These are phyloP conservation scores for Rhizopogon salebrosus DNA, from an alignment of 768 basidiomycete species.

Conservation along the genomic window DNA sequence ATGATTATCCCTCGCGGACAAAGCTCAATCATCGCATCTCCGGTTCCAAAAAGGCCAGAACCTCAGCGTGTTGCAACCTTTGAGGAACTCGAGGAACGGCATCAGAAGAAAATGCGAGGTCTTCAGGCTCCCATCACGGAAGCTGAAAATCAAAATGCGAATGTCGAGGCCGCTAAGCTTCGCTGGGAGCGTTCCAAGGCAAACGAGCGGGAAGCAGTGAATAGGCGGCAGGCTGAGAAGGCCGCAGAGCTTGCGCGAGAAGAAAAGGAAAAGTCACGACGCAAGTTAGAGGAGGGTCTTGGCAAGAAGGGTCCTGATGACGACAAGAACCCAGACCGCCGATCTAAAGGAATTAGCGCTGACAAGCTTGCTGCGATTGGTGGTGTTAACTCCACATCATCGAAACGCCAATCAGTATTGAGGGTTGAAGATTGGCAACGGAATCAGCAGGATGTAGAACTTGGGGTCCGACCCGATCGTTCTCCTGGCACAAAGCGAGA, in stretches of 20 bases:
- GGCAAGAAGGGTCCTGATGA: conserved; percentile 27
- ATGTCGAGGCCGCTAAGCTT: conserved; percentile 66
- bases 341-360: conserved; percentile 48
- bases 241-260: conserved; percentile 42
- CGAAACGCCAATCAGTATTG: conserved; percentile 65
- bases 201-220: conserved; percentile 70
- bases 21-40: conserved; percentile 22
- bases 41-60: conserved; percentile 45
- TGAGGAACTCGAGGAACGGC: conserved; percentile 83
- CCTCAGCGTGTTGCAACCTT: conserved; percentile 64
- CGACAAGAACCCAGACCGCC: conserved; percentile 31
- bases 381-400: conserved; percentile 31
- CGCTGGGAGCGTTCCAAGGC: conserved; percentile 81
- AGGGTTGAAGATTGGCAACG: conserved; percentile 87
- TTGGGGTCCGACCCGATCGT: conserved; percentile 24
- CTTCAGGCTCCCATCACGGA: conserved; percentile 83
- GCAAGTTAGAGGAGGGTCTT: conserved; percentile 37
- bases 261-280: conserved; percentile 36
- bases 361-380: conserved; percentile 48
- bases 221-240: conserved; percentile 68
- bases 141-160: conserved; percentile 71
- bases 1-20: conserved; percentile 43
- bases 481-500: conserved; percentile 17
- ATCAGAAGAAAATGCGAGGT: conserved; percentile 77
- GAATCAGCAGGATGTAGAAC: conserved; percentile 50